Conservation (phyloP, 768 basidiomycete genomes). For the Tylopilus felleus region DNA sequence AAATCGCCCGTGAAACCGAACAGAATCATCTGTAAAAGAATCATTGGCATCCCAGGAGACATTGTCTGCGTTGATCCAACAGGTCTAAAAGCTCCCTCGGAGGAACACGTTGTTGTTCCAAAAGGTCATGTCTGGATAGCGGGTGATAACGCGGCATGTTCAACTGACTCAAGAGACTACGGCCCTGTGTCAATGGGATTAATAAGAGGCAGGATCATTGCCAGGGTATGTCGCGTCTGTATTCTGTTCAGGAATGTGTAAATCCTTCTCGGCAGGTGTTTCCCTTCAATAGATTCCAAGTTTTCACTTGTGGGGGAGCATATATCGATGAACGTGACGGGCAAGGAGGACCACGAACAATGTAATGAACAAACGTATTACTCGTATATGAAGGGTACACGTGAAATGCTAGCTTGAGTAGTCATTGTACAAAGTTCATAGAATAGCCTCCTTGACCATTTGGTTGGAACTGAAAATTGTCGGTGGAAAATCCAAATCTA, state of each 20-base stretch:
- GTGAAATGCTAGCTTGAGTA: background rate
- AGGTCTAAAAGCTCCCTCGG: constrained; percentile 55
- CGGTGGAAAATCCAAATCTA: constrained; percentile 90
- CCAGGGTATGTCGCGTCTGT: constrained; percentile 47
- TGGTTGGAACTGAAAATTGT: constrained; percentile 95
- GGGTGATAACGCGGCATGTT: constrained; percentile 83
- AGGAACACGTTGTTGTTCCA: constrained; percentile 76
- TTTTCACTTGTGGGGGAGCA: constrained; percentile 21
- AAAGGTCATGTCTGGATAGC: constrained; percentile 86
- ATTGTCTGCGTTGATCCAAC: constrained; percentile 86
- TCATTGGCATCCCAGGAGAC: constrained; percentile 90
- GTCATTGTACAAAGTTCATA: constrained; percentile 72
- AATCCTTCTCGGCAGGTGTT: constrained; percentile 25
- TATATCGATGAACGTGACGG: constrained; percentile 18
- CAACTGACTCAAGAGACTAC: constrained; percentile 88
- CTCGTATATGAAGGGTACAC: background rate
- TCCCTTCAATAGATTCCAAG: constrained; percentile 28
- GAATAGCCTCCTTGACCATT: constrained; percentile 96
- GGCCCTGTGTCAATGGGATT: constrained; percentile 86
- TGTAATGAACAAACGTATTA: background rate
- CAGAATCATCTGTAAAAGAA: constrained; percentile 78
- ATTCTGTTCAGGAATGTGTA: background rate
- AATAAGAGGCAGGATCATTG: constrained; percentile 63
- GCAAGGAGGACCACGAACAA: background rate
- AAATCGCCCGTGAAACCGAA: constrained; percentile 67